Base-by-base conservation (phyloP, 2,329 filamentous ascomycete species). In the Whalleya microplaca region DNA sequence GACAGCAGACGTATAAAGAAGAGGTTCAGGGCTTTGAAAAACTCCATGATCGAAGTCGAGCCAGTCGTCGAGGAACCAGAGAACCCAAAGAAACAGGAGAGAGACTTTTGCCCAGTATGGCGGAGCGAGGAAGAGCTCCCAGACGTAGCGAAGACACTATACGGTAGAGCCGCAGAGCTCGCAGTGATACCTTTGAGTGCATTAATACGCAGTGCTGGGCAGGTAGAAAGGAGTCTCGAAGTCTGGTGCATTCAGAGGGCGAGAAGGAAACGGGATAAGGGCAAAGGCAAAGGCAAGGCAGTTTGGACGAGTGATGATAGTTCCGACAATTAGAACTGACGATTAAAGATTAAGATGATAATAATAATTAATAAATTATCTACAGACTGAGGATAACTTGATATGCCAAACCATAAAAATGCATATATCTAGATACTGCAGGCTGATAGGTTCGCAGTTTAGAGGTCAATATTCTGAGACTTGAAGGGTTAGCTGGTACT, bases 111-210 rank as follows among this genome's bases (percentile, higher is more conserved):
- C 45, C 71, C 69, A 1, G 50, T 69, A 9, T 73, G 70, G 70
- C 72, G 74, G 16, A 72, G 55, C 4, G 66, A 72, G n/a, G 71
- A 73, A 3, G 78, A 82, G 8, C 69, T 83, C 27, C 72, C 76
- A 0, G 71, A 72, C 7, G 60, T 65, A 2, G 78, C 77, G 0
- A 78, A 68, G 43, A 61, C 64, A 0, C 76, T 83, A 45, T 80
- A 79, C 56, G 67, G 68, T 12, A 71, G 73, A 56, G 76, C 75
- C 41, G 78, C 79, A 51, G 70, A 70, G 43, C 53, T 73, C 2
- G 69, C 73, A 0, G 76, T 72, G 0, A 59, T 79, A 37, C 70
- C 73, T 0, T 19, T 76, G 3, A 47, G 49, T 8, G 72, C 68
- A 9, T 61, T 80, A 6, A 61, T 78, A 12, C 65, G 65, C 10